A percentile compares a stretch with the other conserved stretches of the same genome.
phyloP scores from a whole-genome alignment of 768 basidiomycete species.

The Pisolithus microcarpus region DNA sequence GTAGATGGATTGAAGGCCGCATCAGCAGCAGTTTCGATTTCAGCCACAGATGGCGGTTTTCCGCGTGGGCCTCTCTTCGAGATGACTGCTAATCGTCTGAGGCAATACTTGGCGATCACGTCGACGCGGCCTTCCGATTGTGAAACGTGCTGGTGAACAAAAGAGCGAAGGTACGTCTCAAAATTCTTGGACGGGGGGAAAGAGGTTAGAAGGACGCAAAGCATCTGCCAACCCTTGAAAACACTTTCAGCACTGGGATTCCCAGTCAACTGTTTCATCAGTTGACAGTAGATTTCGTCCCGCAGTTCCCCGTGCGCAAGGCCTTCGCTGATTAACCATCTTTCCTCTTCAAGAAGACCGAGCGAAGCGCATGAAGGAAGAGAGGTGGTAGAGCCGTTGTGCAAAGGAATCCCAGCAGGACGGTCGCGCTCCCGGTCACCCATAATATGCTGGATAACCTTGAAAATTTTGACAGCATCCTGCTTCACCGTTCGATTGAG shows the following conservation, averaged over 20 bases:
- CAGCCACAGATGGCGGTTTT: constrained; percentile 70
- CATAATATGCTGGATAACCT: constrained; percentile 88
- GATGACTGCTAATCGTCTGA: constrained; percentile 69
- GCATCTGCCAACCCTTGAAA: constrained; percentile 89
- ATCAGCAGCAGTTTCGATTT: constrained; percentile 93
- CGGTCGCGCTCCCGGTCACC: constrained; percentile 80
- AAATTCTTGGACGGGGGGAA: constrained; percentile 94
- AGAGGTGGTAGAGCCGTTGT: constrained; percentile 38
- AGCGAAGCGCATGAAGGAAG: constrained; percentile 35
- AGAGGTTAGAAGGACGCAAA: constrained; percentile 84
- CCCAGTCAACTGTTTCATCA: constrained; percentile 83
- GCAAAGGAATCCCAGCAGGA: constrained; percentile 40
- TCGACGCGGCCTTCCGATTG: constrained; percentile 74
- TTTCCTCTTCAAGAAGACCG: constrained; percentile 70
- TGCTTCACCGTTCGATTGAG: constrained; percentile 58
- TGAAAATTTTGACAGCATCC: constrained; percentile 82
- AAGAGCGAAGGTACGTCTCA: constrained; percentile 74
- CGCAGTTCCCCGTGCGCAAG: constrained; percentile 75
- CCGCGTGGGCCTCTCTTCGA: constrained; percentile 82
- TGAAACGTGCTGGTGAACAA: constrained; percentile 62
- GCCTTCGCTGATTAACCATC: constrained; percentile 79
- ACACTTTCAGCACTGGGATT: constrained; percentile 80
- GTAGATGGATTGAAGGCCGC: constrained; percentile 94
- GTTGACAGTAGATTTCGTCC: constrained; percentile 90
- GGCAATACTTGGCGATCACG: constrained; percentile 85